These are phyloP conservation scores for Penicillium herquei DNA, from an alignment of 495 filamentous ascomycete genomes.

Conservation along the genomic window DNA sequence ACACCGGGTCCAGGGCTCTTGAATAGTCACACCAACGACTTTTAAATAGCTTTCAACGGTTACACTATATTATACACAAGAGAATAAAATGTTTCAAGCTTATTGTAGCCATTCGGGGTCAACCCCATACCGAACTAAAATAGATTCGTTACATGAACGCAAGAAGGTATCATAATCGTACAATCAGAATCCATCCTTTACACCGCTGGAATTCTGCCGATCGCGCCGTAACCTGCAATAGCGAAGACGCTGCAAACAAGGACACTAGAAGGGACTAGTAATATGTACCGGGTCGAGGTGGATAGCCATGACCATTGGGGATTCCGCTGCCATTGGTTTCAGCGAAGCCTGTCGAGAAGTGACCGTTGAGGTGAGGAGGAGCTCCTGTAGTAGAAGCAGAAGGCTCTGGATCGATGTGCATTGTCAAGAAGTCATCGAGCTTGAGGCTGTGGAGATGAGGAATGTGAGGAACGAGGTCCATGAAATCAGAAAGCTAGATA, in stretches of 20 bases:
- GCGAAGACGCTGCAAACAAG: slow-evolving; percentile 27
- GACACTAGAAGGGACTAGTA: slow-evolving; percentile 30
- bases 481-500: slow-evolving; percentile 66
- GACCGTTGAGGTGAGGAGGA: slow-evolving; percentile 33
- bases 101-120: not conserved
- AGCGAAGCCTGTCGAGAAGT: slow-evolving; percentile 17
- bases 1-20: not conserved
- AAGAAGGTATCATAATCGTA: slow-evolving; percentile 54
- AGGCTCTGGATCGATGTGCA: slow-evolving; percentile 49
- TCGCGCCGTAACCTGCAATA: slow-evolving; percentile 21
- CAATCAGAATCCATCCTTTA: slow-evolving; percentile 43
- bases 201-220: slow-evolving; percentile 26
- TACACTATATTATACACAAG: not conserved
- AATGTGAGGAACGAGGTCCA: slow-evolving; percentile 67
- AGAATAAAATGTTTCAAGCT: not conserved
- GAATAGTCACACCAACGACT: not conserved
- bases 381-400: not conserved
- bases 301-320: slow-evolving; percentile 41
- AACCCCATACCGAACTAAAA: slow-evolving; percentile 19
- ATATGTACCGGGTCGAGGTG: slow-evolving; percentile 46
- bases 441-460: slow-evolving; percentile 65
- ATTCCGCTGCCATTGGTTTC: slow-evolving; percentile 27
- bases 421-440: slow-evolving; percentile 47
- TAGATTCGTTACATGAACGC: slow-evolving; percentile 33
- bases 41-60: too few species aligned